Conservation (phyloP, 495 filamentous ascomycete species). For the Podospora conica region DNA sequence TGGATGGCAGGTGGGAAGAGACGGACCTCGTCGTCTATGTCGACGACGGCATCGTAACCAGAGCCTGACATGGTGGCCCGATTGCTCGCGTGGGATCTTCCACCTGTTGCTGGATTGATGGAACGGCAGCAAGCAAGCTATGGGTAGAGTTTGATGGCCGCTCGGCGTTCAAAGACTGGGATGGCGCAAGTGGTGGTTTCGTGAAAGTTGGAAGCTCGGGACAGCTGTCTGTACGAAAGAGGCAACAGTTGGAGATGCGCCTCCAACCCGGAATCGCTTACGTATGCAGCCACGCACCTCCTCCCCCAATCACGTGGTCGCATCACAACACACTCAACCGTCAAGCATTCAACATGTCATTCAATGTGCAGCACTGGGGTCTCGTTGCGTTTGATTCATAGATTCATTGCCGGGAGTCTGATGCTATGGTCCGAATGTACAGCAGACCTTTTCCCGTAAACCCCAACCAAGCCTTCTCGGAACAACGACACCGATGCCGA, state of each 20-base stretch:
- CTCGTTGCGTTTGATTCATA: constrained; percentile 6
- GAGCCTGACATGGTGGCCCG: constrained; percentile 61
- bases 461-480: constrained; percentile 23
- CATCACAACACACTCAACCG: background rate
- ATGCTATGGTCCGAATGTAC: constrained; percentile 29
- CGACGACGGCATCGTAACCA: constrained; percentile 96
- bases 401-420: constrained; percentile 24
- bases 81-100: background rate
- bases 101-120: background rate
- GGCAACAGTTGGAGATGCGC: constrained; percentile 5
- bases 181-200: constrained; percentile 1
- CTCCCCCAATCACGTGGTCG: background rate
- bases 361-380: background rate
- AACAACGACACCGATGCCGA: constrained; percentile 28
- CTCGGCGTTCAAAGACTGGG: background rate
- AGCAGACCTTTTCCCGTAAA: constrained; percentile 19
- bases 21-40: constrained; percentile 73
- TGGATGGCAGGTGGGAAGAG: background rate
- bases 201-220: constrained; percentile 14
- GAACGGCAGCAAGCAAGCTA: background rate
- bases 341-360: background rate
- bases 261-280: constrained; percentile 1
- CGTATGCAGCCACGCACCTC: background rate
- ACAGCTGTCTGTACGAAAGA: constrained; percentile 23
- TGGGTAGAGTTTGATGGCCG: background rate